Conservation (phyloP, 2,329 filamentous ascomycete genomes). For the Beauveria varroae region DNA sequence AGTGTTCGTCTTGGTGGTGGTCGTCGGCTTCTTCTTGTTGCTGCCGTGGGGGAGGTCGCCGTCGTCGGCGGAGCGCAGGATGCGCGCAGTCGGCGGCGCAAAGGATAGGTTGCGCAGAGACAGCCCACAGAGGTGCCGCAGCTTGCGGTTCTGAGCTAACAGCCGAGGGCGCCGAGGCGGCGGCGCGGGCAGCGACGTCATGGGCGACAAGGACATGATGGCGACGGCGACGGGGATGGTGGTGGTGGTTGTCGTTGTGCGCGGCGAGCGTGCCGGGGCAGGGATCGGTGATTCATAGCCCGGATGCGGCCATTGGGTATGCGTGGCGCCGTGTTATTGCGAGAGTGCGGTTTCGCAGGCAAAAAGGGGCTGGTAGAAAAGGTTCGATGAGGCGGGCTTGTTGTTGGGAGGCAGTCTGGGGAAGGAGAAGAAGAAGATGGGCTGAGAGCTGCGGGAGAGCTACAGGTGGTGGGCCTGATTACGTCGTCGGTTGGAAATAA, state of each 20-base stretch:
- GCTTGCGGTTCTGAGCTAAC: slow-evolving; percentile 70
- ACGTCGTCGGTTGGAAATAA: background rate
- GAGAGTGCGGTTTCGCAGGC: background rate
- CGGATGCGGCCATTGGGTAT: slow-evolving; percentile 3
- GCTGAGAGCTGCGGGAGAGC: background rate
- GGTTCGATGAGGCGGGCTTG: background rate
- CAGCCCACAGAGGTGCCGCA: slow-evolving; percentile 81
- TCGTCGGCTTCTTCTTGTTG: slow-evolving; percentile 42
- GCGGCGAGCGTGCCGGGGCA: background rate
- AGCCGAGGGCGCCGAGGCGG: slow-evolving; percentile 41
- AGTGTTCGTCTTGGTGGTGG: too few species aligned
- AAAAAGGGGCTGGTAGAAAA: background rate
- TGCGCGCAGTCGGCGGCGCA: slow-evolving; percentile 38
- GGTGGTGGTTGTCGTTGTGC: background rate
- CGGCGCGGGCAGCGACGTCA: slow-evolving; percentile 22
- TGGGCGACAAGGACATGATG: slow-evolving; percentile 20
- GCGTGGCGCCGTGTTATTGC: background rate
- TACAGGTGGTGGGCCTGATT: background rate
- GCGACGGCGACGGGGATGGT: background rate
- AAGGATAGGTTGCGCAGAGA: slow-evolving; percentile 81
- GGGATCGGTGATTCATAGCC: slow-evolving; percentile 1
- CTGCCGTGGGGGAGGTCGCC: slow-evolving; percentile 43
- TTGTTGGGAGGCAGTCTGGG: background rate
- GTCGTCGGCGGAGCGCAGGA: slow-evolving; percentile 67
- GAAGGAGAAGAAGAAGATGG: background rate